A percentile compares a stretch with the other conserved stretches of the same genome.
phyloP scores from a whole-genome alignment of 2,329 filamentous ascomycete genomes.

The Talaromyces verruculosus region DNA sequence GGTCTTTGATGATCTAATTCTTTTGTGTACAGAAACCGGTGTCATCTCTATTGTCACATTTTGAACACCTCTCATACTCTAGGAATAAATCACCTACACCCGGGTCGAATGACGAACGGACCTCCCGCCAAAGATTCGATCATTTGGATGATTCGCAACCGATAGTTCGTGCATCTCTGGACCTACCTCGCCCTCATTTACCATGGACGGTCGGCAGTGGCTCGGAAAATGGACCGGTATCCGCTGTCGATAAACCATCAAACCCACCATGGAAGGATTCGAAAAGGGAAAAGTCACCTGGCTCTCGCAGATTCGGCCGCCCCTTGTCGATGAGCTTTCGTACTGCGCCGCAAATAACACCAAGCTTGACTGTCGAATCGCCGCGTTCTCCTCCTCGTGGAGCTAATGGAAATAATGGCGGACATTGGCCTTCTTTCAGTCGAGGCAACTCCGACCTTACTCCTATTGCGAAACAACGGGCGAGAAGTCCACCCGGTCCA shows the following conservation, averaged over 20 bases:
- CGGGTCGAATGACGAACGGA: constrained; percentile 12
- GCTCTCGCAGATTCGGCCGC: constrained; percentile 60
- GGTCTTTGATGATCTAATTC: constrained; percentile 21
- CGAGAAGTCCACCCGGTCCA: constrained; percentile 21
- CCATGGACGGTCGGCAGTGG: constrained; percentile 37
- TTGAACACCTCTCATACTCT: constrained; percentile 47
- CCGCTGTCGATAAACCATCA: constrained; percentile 1
- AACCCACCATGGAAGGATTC: constrained; percentile 29
- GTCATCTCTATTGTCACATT: constrained; percentile 51
- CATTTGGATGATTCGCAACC: constrained; percentile 35
- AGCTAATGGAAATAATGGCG: constrained; percentile 53
- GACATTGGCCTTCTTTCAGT: constrained; percentile 62
- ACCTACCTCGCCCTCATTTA: constrained; percentile 42
- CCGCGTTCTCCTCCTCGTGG: constrained; percentile 44
- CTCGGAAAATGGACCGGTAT: constrained; percentile 25
- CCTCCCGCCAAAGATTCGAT: constrained; percentile 28
- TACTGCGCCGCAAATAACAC: constrained; percentile 43
- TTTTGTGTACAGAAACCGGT: constrained; percentile 43
- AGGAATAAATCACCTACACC: constrained; percentile 5
- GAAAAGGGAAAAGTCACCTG: constrained; percentile 47
- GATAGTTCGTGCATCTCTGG: constrained; percentile 42
- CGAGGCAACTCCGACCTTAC: constrained; percentile 30
- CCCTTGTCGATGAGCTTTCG: constrained; percentile 48
- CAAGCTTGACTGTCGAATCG: constrained; percentile 46
- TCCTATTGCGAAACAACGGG: constrained; percentile 26